Evolutionary conservation across 768 basidiomycete genomes (phyloP).

Genomic region (Suillus fuscotomentosus): DNA sequence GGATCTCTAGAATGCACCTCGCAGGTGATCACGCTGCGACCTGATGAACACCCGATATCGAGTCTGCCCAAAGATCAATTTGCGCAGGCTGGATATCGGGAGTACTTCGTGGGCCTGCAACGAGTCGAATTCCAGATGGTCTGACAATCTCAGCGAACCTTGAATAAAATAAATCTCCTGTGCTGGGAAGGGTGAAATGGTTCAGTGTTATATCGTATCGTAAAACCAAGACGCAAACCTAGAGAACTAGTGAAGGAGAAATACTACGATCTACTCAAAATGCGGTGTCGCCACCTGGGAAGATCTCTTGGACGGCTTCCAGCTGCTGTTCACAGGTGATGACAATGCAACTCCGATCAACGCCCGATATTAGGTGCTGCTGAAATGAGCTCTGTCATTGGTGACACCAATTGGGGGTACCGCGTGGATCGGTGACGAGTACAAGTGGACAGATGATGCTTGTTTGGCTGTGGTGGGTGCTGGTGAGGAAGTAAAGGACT

Average conservation of each 20-base stretch:
- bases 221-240: background rate
- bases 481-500: no score
- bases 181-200: background rate
- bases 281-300: background rate
- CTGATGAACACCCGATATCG: background rate
- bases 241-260: background rate
- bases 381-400: background rate
- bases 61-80: background rate
- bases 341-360: background rate
- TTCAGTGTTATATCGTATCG: background rate
- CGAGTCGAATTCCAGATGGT: background rate
- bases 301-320: background rate
- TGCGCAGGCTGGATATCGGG: background rate
- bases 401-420: background rate
- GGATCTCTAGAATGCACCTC: no score
- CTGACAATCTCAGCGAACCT: background rate
- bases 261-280: background rate
- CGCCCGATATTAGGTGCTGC: background rate
- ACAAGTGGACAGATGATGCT: background rate
- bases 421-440: background rate
- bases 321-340: background rate
- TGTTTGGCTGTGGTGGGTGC: background rate
- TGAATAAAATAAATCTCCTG: background rate
- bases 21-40: no score
- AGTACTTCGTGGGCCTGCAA: background rate